A percentile compares a stretch with the other conserved stretches of the same genome.
These are phyloP conservation scores for Echeveria elegans DNA, from an alignment of 164 flowering plant species.

Conservation along the genomic window DNA sequence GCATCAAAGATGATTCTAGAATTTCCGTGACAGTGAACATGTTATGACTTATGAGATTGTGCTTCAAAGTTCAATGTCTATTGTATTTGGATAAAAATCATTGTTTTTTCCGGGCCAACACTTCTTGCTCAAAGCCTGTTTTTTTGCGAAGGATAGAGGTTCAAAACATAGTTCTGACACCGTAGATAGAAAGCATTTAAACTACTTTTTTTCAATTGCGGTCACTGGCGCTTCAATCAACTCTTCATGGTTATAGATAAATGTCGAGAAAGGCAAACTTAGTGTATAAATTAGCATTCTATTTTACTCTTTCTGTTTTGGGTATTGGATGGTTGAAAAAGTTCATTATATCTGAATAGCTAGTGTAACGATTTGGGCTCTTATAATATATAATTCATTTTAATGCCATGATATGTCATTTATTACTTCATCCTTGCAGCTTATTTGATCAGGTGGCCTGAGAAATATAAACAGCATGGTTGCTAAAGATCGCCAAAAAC, in stretches of 20 bases:
- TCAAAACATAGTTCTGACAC: too few relatives aligned
- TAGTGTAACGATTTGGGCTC: neutral
- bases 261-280: too few relatives aligned
- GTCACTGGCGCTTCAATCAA: neutral
- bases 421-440: neutral
- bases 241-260: neutral
- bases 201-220: neutral
- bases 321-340: neutral
- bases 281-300: neutral
- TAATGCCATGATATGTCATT: too few relatives aligned
- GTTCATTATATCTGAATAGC: neutral
- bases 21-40: neutral
- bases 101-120: too few relatives aligned
- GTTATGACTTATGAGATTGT: neutral
- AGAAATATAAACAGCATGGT: constrained; percentile 32
- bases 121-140: too few relatives aligned
- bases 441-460: neutral
- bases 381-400: too few relatives aligned
- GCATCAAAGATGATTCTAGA: neutral
- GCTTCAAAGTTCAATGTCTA: too few relatives aligned
- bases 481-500: constrained; percentile 32
- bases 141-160: too few relatives aligned
- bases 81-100: too few relatives aligned
- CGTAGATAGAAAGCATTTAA: neutral
- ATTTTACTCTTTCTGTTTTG: neutral